Percentiles rank a stretch among this genome's conserved stretches.
Conservation (phyloP, 2,329 filamentous ascomycete species). For the Cercospora berteroae region DNA sequence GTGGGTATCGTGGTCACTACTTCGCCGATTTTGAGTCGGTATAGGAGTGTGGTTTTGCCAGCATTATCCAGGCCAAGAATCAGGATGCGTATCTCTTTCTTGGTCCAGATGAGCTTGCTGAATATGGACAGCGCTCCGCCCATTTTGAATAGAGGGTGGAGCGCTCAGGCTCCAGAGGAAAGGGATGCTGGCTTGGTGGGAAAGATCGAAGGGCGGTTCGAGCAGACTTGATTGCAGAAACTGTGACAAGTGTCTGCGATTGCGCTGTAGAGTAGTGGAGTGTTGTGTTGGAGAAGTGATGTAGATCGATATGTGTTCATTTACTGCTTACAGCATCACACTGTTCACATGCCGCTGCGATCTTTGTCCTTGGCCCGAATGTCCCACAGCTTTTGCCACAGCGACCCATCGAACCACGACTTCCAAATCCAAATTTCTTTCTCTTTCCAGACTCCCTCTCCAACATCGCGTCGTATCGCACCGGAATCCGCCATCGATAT, state of each 20-base stretch:
- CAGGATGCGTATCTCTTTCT: conserved; percentile 97
- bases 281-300: neutral
- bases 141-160: conserved; percentile 43
- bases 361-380: conserved; percentile 2
- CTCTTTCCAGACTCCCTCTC: neutral
- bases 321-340: conserved; percentile 7
- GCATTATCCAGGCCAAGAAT: conserved; percentile 76
- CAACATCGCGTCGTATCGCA: neutral
- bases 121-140: conserved; percentile 57
- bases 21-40: conserved; percentile 94
- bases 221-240: neutral
- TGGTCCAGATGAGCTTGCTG: conserved; percentile 76
- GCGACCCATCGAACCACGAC: neutral
- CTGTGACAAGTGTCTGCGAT: neutral
- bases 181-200: neutral
- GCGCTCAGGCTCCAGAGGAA: conserved; percentile 15
- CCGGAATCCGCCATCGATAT: neutral
- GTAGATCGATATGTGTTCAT: conserved; percentile 8
- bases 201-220: neutral
- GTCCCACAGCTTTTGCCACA: neutral
- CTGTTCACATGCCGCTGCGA: conserved; percentile 5
- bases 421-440: conserved; percentile 8
- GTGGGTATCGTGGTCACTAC: conserved; percentile 99
- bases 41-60: conserved; percentile 94
- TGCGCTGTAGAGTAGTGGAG: neutral